Percentiles rank a stretch among this genome's conserved stretches.
Evolutionary conservation across 257 asterid genomes (phyloP).

Genomic region (Anisodus tanguticus): DNA sequence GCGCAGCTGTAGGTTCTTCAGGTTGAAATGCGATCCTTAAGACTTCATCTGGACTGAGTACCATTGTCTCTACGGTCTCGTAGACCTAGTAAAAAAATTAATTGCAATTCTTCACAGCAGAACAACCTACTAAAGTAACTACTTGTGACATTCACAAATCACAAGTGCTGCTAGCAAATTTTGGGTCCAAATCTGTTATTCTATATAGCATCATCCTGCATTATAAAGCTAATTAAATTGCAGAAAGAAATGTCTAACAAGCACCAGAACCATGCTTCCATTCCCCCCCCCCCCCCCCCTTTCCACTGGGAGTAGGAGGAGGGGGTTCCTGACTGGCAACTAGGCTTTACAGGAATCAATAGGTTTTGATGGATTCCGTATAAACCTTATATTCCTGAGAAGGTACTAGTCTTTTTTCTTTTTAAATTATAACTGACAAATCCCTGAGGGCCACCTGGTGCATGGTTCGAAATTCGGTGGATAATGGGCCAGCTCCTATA

Average conservation of each 20-base stretch:
- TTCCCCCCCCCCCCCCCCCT: background rate
- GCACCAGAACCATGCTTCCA: conserved; percentile 27
- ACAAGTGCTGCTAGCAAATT: conserved; percentile 4
- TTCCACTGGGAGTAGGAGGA: background rate
- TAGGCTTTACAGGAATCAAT: background rate
- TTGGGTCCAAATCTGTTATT: background rate
- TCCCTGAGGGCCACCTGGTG: background rate
- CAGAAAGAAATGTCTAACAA: background rate
- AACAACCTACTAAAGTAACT: conserved; percentile 1
- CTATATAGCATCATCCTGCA: conserved; percentile 7
- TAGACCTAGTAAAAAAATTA: conserved; percentile 62
- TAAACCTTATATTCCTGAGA: background rate
- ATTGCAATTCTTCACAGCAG: background rate
- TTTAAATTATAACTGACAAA: background rate
- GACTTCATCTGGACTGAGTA: conserved; percentile 68
- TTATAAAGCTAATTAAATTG: background rate
- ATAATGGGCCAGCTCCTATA: background rate
- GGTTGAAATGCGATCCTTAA: conserved; percentile 53
- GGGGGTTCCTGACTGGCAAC: background rate
- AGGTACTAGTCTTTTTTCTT: background rate
- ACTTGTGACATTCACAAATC: background rate
- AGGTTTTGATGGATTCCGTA: background rate
- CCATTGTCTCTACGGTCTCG: conserved; percentile 85
- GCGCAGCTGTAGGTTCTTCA: conserved; percentile 60
- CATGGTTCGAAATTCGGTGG: background rate